Evolutionary conservation across 1,284 basidiomycete species (phyloP), one percentile per base, ranked within the genome.

Genomic region (Trametes hirsuta): DNA sequence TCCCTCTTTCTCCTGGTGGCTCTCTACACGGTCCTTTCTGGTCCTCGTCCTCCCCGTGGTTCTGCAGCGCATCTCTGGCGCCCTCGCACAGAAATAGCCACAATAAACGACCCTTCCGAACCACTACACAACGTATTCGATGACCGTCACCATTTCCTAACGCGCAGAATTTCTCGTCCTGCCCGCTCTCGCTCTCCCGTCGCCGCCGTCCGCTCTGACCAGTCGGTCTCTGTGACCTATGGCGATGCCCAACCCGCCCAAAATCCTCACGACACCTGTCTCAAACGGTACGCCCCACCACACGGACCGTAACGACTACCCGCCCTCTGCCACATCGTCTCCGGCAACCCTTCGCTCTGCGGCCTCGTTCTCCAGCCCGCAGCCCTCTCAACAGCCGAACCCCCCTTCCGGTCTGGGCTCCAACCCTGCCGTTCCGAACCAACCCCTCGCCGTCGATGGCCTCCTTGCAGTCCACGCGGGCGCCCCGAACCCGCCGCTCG

Each of bases 381-480:
- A 69, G 3, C 68, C 71, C 9, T 57, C 64, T 18, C 57, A 64
- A 5, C 65, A 66, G 11, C 45, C 66, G 67, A 39, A 61, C 62
- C 14, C 74, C 4, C 64, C 71, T 6, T 61, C 69, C 3, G 66
- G 70, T 34, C 61, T 74, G 6, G 62, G 68, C 35, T 66, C 71
- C 39, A 68, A 68, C 6, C 56, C 65, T 12, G 55, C 67, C n/a
- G 67, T 70, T 30, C 70, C 72, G 21, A 70, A 74, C 64, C 60
- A 70, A 40, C 63, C 66, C 6, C 71, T 87, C 58, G 79, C 87
- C 5, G 71, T 84, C 48, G 85, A 89, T 2, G 69, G 79, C 22
- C 78, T 90, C 51, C 79, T 92, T 57, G 75, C 79, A 34, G 74
- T 78, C 3, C 80, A 90, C 62, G 79, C 81, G 2, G 67, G 71